Evolutionary conservation across 23 red algal species (phyloP).

Genomic region (Gracilariopsis chorda): DNA sequence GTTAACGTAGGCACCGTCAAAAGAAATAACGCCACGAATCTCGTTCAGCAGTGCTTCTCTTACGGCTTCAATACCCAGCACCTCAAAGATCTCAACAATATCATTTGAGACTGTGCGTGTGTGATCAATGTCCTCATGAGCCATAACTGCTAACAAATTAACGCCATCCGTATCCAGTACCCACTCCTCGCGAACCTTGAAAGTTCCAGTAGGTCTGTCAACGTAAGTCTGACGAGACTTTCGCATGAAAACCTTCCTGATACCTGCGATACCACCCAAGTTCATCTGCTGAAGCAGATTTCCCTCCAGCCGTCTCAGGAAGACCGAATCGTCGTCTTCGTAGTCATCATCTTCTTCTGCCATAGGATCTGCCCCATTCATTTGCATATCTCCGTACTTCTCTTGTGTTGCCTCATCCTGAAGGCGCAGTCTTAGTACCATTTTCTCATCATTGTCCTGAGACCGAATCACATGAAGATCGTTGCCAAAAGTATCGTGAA

Average conservation of each 20-base stretch:
- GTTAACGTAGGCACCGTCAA: conserved; percentile 94
- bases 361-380: not conserved
- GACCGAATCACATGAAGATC: conserved; percentile 90
- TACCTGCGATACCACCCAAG: conserved; percentile 84
- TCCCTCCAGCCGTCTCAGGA: conserved; percentile 81
- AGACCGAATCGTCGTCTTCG: conserved; percentile 83
- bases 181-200: conserved; percentile 79
- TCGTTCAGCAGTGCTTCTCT: conserved; percentile 83
- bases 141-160: conserved; percentile 84
- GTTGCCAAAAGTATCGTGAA: conserved; percentile 86
- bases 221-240: conserved; percentile 52
- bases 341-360: conserved; percentile 69
- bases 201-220: conserved; percentile 57
- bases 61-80: conserved; percentile 94
- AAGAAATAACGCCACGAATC: conserved; percentile 91
- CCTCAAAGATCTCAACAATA: conserved; percentile 88
- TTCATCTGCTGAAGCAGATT: conserved; percentile 75
- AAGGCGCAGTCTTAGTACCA: conserved; percentile 87
- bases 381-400: conserved; percentile 55
- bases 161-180: conserved; percentile 97
- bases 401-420: conserved; percentile 48
- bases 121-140: conserved; percentile 87
- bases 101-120: conserved; percentile 95
- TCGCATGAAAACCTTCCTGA: conserved; percentile 94
- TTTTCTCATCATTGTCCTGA: conserved; percentile 91